Evolutionary conservation across 768 basidiomycete species (phyloP), one percentile per base, ranked within the genome.

Genomic region (Pleurotus platypus): DNA sequence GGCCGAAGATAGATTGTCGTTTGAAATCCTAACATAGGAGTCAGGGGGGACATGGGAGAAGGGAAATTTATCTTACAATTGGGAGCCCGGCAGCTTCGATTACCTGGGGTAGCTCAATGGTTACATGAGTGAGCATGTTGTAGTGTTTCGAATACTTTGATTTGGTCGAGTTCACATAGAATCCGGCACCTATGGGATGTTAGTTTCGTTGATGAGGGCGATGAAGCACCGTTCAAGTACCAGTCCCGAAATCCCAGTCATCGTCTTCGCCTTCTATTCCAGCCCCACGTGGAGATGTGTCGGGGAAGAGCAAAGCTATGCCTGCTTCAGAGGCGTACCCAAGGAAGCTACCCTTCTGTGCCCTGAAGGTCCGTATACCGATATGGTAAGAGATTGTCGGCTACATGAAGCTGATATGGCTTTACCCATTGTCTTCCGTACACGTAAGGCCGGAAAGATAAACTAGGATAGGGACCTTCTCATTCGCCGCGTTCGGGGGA

Each of bases 261-360:
- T 79, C 77, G 37, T 86, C 80, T 74, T 94, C 94, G 46, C 89
- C 92, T 49, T 87, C 83, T 57, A 93, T 79, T 15, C 86, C 89
- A 15, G 96, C 94, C 3, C 94, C 94, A 38, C 97, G 83, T 1
- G 97, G 97, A 35, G 92, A 94, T 0, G 96, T 98, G 67, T 99
- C 97, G 2, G 97, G 93, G 69, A 98, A 93, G 57, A 98, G 83
- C 49, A 98, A 75, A 0, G 97, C 95, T 55, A 99, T 87, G 5
- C 89, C 87, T 64, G 96, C 86, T 16, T 83, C 77, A 4, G 93
- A 83, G 1, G 96, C 96, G 40, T 89, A 84, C n/a, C 84, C 79
- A 39, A 98, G 73, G 74, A 98, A 96, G 9, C 82, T 83, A n/a
- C 93, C 95, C 70, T 99, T 98, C 72, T 95, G 92, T 1, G 96